Evolutionary conservation across 2,329 filamentous ascomycete species (phyloP).

Genomic region (Pleurostoma richardsiae): DNA sequence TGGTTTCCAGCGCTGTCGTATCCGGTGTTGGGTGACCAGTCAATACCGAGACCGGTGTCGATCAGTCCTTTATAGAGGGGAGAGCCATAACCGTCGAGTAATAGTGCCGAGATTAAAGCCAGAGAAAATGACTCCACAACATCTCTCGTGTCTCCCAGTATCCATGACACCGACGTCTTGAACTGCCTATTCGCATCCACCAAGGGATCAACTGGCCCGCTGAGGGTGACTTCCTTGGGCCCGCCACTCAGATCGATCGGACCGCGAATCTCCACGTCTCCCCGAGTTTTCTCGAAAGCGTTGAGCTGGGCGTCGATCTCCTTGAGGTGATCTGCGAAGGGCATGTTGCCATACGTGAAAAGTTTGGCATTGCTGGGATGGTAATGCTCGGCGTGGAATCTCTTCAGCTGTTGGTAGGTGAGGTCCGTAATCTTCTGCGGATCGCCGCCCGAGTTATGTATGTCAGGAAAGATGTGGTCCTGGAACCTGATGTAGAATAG

Average conservation of each 20-base stretch:
- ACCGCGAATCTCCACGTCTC: constrained; percentile 68
- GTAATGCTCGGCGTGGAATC: constrained; percentile 90
- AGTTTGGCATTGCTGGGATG: constrained; percentile 97
- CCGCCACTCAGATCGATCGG: constrained; percentile 68
- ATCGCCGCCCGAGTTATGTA: constrained; percentile 96
- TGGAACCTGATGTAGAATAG: constrained; percentile 94
- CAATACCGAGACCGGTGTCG: constrained; percentile 82
- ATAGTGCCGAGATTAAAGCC: constrained; percentile 72
- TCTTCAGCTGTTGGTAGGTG: constrained; percentile 82
- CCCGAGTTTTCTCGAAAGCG: constrained; percentile 64
- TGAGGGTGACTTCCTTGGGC: constrained; percentile 63
- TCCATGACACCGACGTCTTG: constrained; percentile 93
- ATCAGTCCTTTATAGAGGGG: constrained; percentile 86
- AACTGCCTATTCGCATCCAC: constrained; percentile 81
- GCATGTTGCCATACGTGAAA: constrained; percentile 92
- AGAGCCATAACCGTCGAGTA: constrained; percentile 93
- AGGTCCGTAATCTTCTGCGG: constrained; percentile 94
- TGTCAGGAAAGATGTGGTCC: constrained; percentile 86
- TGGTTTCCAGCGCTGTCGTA: constrained; percentile 75
- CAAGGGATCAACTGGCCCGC: constrained; percentile 81
- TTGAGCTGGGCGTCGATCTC: constrained; percentile 72
- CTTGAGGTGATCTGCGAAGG: constrained; percentile 71
- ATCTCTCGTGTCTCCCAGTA: constrained; percentile 77
- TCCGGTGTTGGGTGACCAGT: constrained; percentile 92
- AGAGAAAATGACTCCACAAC: constrained; percentile 85